Conservation (phyloP, 805 yeast species). For the Vanderwaltozyma verrucispora region DNA sequence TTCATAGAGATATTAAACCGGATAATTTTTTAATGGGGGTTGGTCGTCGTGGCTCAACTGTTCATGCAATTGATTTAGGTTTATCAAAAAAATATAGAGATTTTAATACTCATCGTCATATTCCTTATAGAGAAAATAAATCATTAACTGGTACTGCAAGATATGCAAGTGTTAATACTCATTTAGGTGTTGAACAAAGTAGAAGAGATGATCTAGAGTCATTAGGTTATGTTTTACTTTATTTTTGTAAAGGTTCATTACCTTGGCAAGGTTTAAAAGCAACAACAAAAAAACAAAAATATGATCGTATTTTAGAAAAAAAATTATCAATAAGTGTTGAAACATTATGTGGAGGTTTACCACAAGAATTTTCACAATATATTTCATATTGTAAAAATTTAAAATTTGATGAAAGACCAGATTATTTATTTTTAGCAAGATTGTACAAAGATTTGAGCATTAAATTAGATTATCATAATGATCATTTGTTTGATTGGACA, state of each 20-base stretch:
- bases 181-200: conserved; percentile 92
- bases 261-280: conserved; percentile 99
- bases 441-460: conserved; percentile 84
- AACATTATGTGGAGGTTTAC: conserved; percentile 86
- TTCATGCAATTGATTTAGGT: conserved; percentile 90
- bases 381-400: conserved; percentile 84
- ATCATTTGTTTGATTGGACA: conserved; percentile 97
- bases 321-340: conserved; percentile 87
- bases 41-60: conserved; percentile 92
- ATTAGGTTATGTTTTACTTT: conserved; percentile 87
- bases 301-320: conserved; percentile 93
- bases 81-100: conserved; percentile 91
- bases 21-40: conserved; percentile 82
- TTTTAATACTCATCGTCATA: conserved; percentile 89
- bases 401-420: conserved; percentile 95
- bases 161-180: conserved; percentile 92
- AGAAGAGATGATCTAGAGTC: conserved; percentile 96
- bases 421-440: conserved; percentile 81
- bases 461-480: conserved; percentile 85
- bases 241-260: conserved; percentile 89
- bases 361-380: conserved; percentile 82
- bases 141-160: conserved; percentile 98
- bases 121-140: conserved; percentile 94
- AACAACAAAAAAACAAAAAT: conserved; percentile 95
- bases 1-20: conserved; percentile 78